Evolutionary conservation across 768 basidiomycete genomes (phyloP).

Genomic region (Serendipita vermifera): DNA sequence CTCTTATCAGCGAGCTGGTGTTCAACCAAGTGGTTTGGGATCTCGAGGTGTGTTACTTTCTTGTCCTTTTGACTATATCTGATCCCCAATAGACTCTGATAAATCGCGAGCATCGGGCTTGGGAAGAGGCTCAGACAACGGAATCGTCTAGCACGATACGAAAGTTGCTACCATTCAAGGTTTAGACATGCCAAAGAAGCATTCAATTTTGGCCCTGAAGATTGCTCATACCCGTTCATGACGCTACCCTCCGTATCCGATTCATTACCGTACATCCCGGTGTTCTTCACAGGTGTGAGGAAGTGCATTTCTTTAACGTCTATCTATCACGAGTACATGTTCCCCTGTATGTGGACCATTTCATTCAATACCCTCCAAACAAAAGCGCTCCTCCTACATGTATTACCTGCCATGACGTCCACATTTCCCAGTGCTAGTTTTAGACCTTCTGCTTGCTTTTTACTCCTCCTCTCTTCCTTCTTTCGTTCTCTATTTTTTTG

Average conservation of each 20-base stretch:
- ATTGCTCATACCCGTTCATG: too few relatives aligned
- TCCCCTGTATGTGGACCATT: too few relatives aligned
- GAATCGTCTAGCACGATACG: constrained; percentile 4
- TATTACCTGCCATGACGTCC: neutral
- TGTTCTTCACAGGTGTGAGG: neutral
- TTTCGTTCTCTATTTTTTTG: neutral
- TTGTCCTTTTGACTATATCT: neutral
- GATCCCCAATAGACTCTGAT: neutral
- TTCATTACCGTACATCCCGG: too few relatives aligned
- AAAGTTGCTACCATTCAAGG: neutral
- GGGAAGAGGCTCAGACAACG: neutral
- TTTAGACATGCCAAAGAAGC: neutral
- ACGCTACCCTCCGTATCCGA: too few relatives aligned
- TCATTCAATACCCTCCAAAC: too few relatives aligned
- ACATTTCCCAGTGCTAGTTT: too few relatives aligned
- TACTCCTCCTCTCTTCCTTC: too few relatives aligned
- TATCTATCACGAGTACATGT: neutral
- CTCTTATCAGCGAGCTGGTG: constrained; percentile 42
- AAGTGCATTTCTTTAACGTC: neutral
- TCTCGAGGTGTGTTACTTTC: constrained; percentile 38
- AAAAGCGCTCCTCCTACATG: neutral
- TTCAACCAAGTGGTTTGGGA: constrained; percentile 48
- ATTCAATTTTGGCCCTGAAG: too few relatives aligned
- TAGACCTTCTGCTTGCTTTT: neutral
- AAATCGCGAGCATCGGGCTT: neutral